Base-by-base conservation (phyloP, 2,329 filamentous ascomycete genomes). In the Claviceps quebecensis region DNA sequence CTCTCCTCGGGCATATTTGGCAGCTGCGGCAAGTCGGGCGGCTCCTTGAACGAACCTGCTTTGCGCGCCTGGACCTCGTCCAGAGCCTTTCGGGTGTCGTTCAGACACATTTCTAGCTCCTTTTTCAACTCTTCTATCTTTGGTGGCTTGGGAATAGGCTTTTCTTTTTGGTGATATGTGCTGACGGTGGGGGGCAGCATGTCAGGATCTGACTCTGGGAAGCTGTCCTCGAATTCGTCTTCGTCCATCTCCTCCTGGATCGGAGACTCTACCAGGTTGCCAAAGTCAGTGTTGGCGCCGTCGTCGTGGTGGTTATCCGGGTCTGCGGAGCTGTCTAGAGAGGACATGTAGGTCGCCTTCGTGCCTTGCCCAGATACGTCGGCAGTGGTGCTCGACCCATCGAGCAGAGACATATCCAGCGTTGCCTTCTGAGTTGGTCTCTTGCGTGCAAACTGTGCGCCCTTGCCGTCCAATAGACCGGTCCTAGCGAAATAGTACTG, bases 401-500 rank as follows among this genome's bases (percentile, higher is more conserved):
- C 76, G 45, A 83, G 63, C 38, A 70, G 68, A 2, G 78, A 77
- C 40, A 83, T 64, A 56, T 83, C 80, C 44, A 83, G 66, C 1
- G 77, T 78, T 16, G 71, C 73, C 16, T 70, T 76, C 60, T 78
- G 78, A 55, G 74, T 74, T 57, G 81, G 76, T 61, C 78, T 83
- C 64, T 84, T 85, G 60, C 85, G 85, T 22, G 86, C 84, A 53
- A 94, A 71, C 65, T 94, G 86, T 50, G 81, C 93, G 38, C 90
- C 91, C 65, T 96, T 96, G 52, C 91, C 89, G 63, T 98, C 93
- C 48, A 98, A 71, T 56, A 98, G 70, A 5, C 93, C 93, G 0
- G 93, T 98, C 54, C 93, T 78, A 38, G 93, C 91, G 71, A 98
- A 98, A 69, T 97, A 98, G 70, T 97, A 95, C 68, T 98, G 93